Base-by-base conservation (phyloP, 2,329 filamentous ascomycete species). In the Karstenula rhodostoma region DNA sequence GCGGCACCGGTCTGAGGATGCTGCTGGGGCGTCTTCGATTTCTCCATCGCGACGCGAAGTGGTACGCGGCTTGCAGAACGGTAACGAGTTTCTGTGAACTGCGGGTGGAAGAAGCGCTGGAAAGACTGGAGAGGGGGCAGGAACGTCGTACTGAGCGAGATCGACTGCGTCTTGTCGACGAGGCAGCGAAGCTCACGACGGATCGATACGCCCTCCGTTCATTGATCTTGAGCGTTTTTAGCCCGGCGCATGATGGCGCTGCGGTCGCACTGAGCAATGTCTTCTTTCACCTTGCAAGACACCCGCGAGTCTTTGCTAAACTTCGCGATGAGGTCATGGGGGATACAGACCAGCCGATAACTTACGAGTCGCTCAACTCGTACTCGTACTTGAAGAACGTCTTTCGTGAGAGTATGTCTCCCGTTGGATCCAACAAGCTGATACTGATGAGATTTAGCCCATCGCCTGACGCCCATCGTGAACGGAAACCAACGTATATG, bases 281-380 rank as follows among this genome's bases (percentile, higher is more conserved):
- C 2, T 60, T 70, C 55, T 70, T 67, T 33, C 65, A 71, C 43
- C 60, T 73, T 4, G 64, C 67, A 17, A 52, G 69, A 23, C 55
- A 68, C 29, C 63, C 68, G n/a, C 29, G 29, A 6, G 60, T 58
- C 1, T 71, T 65, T 64, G 49, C 43, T 10, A 67, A 64, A 43
- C 60, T 71, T 8, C 59, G 62, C n/a, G 44, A 23, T 6, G 68
- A 72, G 51, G 53, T 69, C 5, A 27, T 66, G 35, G 23, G 56
- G 13, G 52, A 60, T 12, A 56, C 50, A 9, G 29, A 59, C 23
- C 25, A 53, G 47, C 60, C 64, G 4, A 57, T 70, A 15, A 70
- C 63, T 6, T 69, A 68, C 49, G 65, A 67, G 9, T 47, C 65
- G 5, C 59, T 71, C 33, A 68, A 67, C 29, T 60, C 54, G 5